These are phyloP conservation scores for Thelephora terrestris DNA, from an alignment of 1,284 basidiomycete genomes.

Conservation along the genomic window DNA sequence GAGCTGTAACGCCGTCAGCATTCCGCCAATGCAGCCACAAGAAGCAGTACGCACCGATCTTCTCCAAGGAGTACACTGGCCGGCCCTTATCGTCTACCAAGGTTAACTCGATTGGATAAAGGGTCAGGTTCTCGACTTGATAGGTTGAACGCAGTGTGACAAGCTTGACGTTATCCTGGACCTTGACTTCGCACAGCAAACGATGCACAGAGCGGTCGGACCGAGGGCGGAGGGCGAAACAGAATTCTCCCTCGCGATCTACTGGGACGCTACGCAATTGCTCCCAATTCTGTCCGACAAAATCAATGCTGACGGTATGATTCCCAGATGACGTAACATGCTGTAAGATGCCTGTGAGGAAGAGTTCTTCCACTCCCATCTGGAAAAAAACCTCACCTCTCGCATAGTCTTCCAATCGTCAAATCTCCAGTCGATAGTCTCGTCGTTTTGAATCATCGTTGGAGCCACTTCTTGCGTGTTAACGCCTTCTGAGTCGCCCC, in stretches of 20 bases:
- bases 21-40: not conserved
- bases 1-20: constrained; percentile 30
- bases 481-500: constrained; percentile 63
- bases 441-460: constrained; percentile 59
- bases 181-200: constrained; percentile 83
- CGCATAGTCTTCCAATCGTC: constrained; percentile 94
- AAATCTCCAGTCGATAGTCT: constrained; percentile 90
- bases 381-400: constrained; percentile 49
- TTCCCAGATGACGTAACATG: constrained; percentile 73
- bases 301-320: constrained; percentile 77
- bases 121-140: constrained; percentile 85
- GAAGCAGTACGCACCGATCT: constrained; percentile 51
- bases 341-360: constrained; percentile 27
- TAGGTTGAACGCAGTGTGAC: constrained; percentile 94
- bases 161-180: constrained; percentile 91
- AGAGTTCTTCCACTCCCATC: not conserved
- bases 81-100: constrained; percentile 83
- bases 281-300: constrained; percentile 89
- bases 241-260: constrained; percentile 89
- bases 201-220: constrained; percentile 71
- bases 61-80: constrained; percentile 73
- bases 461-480: constrained; percentile 35
- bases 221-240: constrained; percentile 79
- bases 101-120: constrained; percentile 90
- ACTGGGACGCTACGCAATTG: constrained; percentile 84